Evolutionary conservation across 2,329 filamentous ascomycete genomes (phyloP).

Genomic region (Corinectria fuckeliana): DNA sequence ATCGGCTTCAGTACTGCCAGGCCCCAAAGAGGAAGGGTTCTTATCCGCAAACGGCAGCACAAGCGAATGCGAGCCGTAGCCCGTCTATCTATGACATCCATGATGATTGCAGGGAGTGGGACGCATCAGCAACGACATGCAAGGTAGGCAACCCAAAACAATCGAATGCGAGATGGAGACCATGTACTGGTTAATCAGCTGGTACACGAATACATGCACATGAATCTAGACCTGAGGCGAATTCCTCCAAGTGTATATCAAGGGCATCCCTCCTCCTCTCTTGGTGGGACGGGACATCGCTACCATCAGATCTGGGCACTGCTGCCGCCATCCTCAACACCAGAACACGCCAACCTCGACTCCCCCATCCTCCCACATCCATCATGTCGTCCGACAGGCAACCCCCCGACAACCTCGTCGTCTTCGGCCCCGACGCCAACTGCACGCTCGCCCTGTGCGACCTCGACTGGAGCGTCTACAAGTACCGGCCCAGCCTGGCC

Average conservation of each 20-base stretch:
- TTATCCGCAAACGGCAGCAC: not conserved
- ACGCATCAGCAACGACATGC: not conserved
- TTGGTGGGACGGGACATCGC: no score
- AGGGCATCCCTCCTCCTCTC: not conserved
- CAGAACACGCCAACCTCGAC: not conserved
- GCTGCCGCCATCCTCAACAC: not conserved
- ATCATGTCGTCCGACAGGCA: conserved; percentile 21
- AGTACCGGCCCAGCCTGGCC: conserved; percentile 53
- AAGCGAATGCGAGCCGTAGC: conserved; percentile 3
- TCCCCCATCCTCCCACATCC: not conserved
- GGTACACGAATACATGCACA: no score
- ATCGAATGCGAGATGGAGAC: not conserved
- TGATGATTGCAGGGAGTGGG: not conserved
- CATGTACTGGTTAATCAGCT: no score
- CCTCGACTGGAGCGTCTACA: conserved; percentile 52
- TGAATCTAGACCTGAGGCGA: no score
- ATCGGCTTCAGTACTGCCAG: not conserved
- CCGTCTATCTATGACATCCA: not conserved
- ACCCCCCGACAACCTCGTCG: conserved; percentile 23
- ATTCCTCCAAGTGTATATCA: not conserved
- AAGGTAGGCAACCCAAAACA: not conserved
- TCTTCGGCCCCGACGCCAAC: conserved; percentile 55
- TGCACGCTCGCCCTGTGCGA: conserved; percentile 58
- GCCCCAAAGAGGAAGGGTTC: not conserved
- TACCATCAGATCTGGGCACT: no score